Percentiles rank a stretch among this genome's conserved stretches.
These are phyloP conservation scores for Verticillium tricorpus DNA, from an alignment of 2,329 filamentous ascomycete genomes.

Conservation along the genomic window DNA sequence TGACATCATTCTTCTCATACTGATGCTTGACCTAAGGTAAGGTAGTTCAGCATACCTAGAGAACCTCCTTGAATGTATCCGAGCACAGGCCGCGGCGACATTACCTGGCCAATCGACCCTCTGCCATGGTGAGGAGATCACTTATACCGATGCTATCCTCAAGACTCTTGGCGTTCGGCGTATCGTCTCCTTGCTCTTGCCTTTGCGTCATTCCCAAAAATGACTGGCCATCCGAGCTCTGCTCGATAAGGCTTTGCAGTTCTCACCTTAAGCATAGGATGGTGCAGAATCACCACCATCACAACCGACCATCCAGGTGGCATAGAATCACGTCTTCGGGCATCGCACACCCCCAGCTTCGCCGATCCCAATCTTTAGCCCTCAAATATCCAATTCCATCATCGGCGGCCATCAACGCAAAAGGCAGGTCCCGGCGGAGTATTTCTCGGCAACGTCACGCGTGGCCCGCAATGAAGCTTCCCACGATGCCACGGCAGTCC, in stretches of 20 bases:
- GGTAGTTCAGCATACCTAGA: no score
- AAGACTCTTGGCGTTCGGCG: background rate
- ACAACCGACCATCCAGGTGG: background rate
- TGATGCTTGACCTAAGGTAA: no score
- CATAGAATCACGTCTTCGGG: background rate
- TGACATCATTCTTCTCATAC: no score
- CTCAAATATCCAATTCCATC: background rate
- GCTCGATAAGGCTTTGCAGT: background rate
- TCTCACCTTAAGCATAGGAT: background rate
- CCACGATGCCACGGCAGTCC: background rate
- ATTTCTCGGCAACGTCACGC: background rate
- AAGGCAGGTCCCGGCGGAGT: background rate
- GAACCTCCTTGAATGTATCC: no score
- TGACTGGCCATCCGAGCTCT: background rate
- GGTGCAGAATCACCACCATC: background rate
- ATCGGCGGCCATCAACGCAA: background rate
- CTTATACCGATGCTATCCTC: background rate
- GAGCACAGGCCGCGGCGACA: no score
- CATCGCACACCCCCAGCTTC: background rate
- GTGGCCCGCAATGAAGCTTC: background rate
- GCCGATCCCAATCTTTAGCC: background rate
- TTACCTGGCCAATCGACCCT: background rate
- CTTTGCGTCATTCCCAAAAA: background rate
- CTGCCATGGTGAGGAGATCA: background rate
- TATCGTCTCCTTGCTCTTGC: background rate